Base-by-base conservation (phyloP, 495 filamentous ascomycete genomes). In the Penicillium subrubescens region DNA sequence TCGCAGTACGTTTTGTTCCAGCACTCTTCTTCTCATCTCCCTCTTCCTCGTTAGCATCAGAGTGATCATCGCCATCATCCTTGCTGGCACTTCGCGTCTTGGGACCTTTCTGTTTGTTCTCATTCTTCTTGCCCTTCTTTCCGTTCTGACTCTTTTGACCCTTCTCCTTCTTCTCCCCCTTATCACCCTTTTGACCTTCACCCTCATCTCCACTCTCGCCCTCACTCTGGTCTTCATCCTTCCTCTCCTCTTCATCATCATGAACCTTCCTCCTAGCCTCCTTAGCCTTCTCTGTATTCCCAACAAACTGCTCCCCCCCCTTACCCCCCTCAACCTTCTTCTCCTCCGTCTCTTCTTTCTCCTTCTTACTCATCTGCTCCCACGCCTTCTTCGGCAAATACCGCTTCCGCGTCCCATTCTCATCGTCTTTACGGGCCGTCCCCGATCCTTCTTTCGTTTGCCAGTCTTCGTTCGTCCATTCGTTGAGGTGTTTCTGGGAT, bases 321-420 rank as follows among this genome's bases (percentile, higher is more conserved):
- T 74, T 76, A n/a, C 69, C 75, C 15, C 66, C 79, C 31, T 77
- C 61, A 33, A 69, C 31, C 67, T 83, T 83, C 72, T 81, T 82
- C 57, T 77, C 46, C 3, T 83, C 80, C 1, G 81, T 82, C 43
- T 74, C 67, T 62, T 79, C 60, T 57, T 81, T 83, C 66, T 84
- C 78, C 7, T 69, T 56, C 25, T 82, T 81, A 57, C 55, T 74
- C 79, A 84, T 76, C 25, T 78, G 43, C 67, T 83, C 80, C 82
- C 79, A 83, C 29, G 80, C 81, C 60, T 81, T 74, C 68, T 82
- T 81, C 3, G 81, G 80, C 29, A 84, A 57, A 68, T 84, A 83
- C 23, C 81, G 65, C 64, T 84, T 79, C 61, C 77, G 65, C 1
- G 75, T 79, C 14, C 31, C 51, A 4, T 34, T 34, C 0, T 77